Evolutionary conservation across 768 basidiomycete genomes (phyloP).

Genomic region (Gloeostereum incarnatum): DNA sequence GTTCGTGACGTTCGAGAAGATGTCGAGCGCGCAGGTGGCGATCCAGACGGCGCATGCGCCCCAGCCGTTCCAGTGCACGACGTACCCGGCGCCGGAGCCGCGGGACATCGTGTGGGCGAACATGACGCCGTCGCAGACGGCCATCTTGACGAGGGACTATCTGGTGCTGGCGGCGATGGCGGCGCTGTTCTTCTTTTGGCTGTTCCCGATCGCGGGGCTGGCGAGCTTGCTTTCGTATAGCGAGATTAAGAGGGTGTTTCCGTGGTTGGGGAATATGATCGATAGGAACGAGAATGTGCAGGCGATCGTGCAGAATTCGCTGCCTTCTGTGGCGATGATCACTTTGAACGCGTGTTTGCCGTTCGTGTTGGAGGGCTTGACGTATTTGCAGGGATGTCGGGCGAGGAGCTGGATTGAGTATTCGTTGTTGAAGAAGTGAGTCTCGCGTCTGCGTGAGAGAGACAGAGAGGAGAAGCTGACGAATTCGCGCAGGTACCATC

Average conservation of each 20-base stretch:
- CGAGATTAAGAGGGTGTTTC: slow-evolving; percentile 85
- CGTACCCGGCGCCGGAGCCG: slow-evolving; percentile 82
- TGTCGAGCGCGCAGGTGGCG: slow-evolving; percentile 92
- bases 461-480: too few relatives aligned
- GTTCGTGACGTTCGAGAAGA: slow-evolving; percentile 95
- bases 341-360: slow-evolving; percentile 83
- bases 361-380: slow-evolving; percentile 80
- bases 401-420: slow-evolving; percentile 93
- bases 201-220: slow-evolving; percentile 81
- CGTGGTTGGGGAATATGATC: slow-evolving; percentile 81
- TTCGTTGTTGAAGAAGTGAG: slow-evolving; percentile 84
- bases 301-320: slow-evolving; percentile 88
- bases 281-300: slow-evolving; percentile 72
- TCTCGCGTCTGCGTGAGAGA: slow-evolving; percentile 5
- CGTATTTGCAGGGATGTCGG: slow-evolving; percentile 84
- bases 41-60: slow-evolving; percentile 76
- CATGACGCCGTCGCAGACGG: slow-evolving; percentile 55
- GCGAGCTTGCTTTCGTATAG: slow-evolving; percentile 85
- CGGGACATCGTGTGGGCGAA: slow-evolving; percentile 95
- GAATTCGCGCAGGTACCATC: slow-evolving; percentile 62
- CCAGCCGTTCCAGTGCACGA: slow-evolving; percentile 54
- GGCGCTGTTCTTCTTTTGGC: slow-evolving; percentile 83
- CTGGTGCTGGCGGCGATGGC: slow-evolving; percentile 63
- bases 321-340: slow-evolving; percentile 88
- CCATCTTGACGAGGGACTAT: slow-evolving; percentile 56